A percentile compares a stretch with the other conserved stretches of the same genome.
phyloP scores from a whole-genome alignment of 2,329 filamentous ascomycete species.

The Cephalotrichum gorgonifer region DNA sequence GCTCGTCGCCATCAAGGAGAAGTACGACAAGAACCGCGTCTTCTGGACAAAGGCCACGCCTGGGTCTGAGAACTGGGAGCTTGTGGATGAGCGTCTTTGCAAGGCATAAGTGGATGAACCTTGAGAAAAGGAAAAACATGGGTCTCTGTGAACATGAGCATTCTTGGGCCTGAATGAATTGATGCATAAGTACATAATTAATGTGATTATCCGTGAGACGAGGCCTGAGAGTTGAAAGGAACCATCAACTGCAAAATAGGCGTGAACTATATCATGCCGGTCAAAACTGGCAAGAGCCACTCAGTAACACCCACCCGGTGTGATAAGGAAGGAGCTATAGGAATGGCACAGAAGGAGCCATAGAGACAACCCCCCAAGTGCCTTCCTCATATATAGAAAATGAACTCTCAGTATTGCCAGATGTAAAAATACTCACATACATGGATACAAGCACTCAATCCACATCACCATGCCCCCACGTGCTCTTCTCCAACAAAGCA shows the following conservation, averaged over 20 bases:
- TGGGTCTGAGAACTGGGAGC: slow-evolving; percentile 31
- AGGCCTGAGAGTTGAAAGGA: too few species aligned
- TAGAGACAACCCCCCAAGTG: neutral
- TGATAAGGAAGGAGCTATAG: neutral
- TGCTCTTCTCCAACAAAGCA: neutral
- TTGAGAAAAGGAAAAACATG: too few species aligned
- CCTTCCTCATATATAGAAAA: neutral
- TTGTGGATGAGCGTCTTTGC: slow-evolving; percentile 6
- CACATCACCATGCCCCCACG: neutral
- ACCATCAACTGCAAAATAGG: neutral
- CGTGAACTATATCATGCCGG: neutral
- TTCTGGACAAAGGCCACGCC: slow-evolving; percentile 32
- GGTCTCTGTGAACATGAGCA: too few species aligned
- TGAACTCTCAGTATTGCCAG: neutral
- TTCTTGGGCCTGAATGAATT: too few species aligned
- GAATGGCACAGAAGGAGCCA: neutral
- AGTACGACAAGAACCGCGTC: slow-evolving; percentile 28
- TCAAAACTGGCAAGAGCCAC: neutral
- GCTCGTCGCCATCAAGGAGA: slow-evolving; percentile 26
- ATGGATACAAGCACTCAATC: neutral
- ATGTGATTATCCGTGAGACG: too few species aligned
- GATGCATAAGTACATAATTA: too few species aligned
- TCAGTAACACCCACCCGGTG: neutral
- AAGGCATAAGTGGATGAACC: slow-evolving; percentile 1
- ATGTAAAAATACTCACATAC: neutral